A percentile compares a stretch with the other conserved stretches of the same genome.
phyloP scores from a whole-genome alignment of 768 basidiomycete species.

The Tulasnella sp. region DNA sequence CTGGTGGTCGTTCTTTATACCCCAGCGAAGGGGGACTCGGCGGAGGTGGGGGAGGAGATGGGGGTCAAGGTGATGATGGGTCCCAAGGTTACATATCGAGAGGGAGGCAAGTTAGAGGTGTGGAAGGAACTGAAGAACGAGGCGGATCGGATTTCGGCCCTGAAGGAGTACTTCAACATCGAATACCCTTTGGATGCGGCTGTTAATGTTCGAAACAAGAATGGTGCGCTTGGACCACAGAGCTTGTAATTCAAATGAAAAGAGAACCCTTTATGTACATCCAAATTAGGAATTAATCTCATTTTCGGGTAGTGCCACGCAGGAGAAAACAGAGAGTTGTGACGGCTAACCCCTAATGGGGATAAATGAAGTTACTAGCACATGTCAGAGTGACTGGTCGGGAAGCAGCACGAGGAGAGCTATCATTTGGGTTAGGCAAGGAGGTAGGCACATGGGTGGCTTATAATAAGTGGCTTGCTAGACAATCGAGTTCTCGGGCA shows the following conservation, averaged over 20 bases:
- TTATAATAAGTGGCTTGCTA: not conserved
- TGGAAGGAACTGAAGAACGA: constrained; percentile 13
- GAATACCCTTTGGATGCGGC: constrained; percentile 12
- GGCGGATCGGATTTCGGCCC: constrained; percentile 18
- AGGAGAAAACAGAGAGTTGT: not conserved
- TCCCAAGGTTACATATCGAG: not conserved
- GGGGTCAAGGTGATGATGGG: constrained; percentile 8
- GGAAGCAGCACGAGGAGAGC: not conserved
- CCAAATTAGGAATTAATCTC: not conserved
- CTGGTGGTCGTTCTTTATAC: not conserved
- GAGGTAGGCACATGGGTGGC: not conserved
- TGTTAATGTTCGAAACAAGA: not conserved
- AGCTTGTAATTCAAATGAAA: not conserved
- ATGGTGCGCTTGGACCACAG: not conserved
- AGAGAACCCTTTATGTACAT: not conserved
- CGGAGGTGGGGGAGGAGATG: not conserved
- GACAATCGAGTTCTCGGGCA: not conserved
- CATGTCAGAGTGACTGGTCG: not conserved
- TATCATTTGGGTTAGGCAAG: not conserved
- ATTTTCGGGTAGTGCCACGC: not conserved
- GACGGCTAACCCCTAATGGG: not conserved
- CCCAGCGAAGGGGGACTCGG: not conserved
- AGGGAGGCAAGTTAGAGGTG: not conserved
- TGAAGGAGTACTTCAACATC: constrained; percentile 24
- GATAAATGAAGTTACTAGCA: not conserved